These are phyloP conservation scores for Blastobotrys petasosporus DNA, from an alignment of 1,139 yeast species.

Conservation along the genomic window DNA sequence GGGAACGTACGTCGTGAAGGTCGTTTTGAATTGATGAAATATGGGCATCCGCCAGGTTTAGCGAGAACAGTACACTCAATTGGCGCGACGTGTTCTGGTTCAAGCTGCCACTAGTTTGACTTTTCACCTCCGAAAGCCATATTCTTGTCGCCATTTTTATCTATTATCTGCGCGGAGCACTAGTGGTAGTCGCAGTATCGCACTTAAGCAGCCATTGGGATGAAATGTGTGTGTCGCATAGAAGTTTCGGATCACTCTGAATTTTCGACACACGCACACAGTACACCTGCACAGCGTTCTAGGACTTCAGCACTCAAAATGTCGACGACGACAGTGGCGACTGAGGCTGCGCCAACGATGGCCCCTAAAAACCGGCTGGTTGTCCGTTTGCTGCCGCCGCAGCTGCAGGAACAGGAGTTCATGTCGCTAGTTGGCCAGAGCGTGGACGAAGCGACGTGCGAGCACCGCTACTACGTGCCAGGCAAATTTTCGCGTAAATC, in stretches of 20 bases:
- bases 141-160: constrained; percentile 22
- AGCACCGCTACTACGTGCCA: constrained; percentile 32
- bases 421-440: constrained; percentile 20
- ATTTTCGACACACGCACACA: background rate
- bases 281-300: background rate
- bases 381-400: constrained; percentile 38
- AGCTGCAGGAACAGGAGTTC: constrained; percentile 30
- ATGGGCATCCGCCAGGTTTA: constrained; percentile 25
- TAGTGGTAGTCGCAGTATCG: background rate
- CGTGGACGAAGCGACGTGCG: constrained; percentile 19
- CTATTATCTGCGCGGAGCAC: background rate
- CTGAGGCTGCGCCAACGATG: constrained; percentile 4
- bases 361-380: constrained; percentile 23
- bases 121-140: constrained; percentile 23
- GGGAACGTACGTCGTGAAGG: constrained; percentile 21
- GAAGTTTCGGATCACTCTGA: background rate
- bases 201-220: background rate
- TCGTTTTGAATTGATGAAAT: constrained; percentile 33
- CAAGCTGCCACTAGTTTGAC: constrained; percentile 4
- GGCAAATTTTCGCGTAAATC: constrained; percentile 31
- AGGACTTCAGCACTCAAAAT: background rate
- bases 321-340: background rate
- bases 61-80: constrained; percentile 24
- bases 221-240: background rate
- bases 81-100: too few relatives aligned